A percentile compares a stretch with the other conserved stretches of the same genome.
Evolutionary conservation across 441 rosid genomes (phyloP).

Genomic region (Adansonia madagascariensis): DNA sequence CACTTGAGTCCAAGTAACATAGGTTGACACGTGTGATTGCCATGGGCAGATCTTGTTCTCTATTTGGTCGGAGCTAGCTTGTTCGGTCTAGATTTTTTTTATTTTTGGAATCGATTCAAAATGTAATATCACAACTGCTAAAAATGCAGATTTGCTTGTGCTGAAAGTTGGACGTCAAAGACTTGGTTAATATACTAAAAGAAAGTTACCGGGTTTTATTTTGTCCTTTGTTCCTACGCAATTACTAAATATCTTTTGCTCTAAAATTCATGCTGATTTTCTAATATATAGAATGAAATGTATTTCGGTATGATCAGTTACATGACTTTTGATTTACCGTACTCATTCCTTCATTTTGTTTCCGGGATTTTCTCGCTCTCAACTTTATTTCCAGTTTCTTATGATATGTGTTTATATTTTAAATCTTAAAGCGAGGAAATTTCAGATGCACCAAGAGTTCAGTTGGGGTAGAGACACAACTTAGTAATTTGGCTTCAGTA

Average conservation of each 20-base stretch:
- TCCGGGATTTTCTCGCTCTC: conserved; percentile 19
- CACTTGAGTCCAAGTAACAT: no score
- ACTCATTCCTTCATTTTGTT: background rate
- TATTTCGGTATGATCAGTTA: no score
- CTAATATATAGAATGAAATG: background rate
- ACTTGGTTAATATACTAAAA: background rate
- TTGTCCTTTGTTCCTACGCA: background rate
- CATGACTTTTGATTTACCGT: conserved; percentile 10
- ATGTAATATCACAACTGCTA: background rate
- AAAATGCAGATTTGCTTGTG: background rate
- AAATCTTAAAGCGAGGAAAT: conserved; percentile 76
- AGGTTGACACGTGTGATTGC: background rate
- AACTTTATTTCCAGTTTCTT: conserved; percentile 31
- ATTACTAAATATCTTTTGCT: background rate
- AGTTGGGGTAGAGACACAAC: conserved; percentile 94
- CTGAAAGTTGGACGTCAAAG: background rate
- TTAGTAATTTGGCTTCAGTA: conserved; percentile 80
- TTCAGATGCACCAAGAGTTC: conserved; percentile 88
- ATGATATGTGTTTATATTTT: conserved; percentile 33
- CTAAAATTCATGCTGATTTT: background rate
- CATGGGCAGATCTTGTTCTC: background rate
- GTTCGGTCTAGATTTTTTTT: background rate
- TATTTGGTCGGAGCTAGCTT: background rate
- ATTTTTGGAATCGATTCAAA: background rate
- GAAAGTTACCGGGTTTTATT: background rate